phyloP scores from a whole-genome alignment of 1,284 basidiomycete species.

The Rhodotorula sp. region DNA sequence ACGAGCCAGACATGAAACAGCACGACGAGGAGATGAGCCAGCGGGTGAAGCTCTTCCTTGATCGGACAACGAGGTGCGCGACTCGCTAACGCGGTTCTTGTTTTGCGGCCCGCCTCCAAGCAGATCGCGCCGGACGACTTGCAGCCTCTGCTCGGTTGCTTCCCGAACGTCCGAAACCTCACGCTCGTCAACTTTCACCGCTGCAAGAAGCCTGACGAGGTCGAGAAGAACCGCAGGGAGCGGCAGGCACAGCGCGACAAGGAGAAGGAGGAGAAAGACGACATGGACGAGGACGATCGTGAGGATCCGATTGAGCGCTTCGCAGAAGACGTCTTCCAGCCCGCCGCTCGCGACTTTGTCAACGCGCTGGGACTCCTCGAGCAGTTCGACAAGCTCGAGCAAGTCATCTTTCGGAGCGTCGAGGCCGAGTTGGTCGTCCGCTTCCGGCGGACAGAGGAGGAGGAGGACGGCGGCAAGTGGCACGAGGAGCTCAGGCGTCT shows the following conservation, averaged over 20 bases:
- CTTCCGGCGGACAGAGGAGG: slow-evolving; percentile 4
- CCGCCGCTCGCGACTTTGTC: slow-evolving; percentile 24
- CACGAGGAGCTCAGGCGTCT: slow-evolving; percentile 22
- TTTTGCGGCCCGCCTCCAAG: background rate
- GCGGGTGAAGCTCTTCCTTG: background rate
- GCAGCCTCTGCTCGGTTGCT: slow-evolving; percentile 9
- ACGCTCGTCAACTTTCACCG: slow-evolving; percentile 25
- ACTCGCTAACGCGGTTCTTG: no score
- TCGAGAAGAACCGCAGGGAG: background rate
- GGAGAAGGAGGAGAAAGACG: background rate
- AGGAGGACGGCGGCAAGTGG: background rate
- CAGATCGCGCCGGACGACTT: slow-evolving; percentile 22
- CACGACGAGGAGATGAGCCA: slow-evolving; percentile 2
- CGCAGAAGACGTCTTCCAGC: slow-evolving; percentile 16
- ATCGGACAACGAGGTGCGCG: background rate
- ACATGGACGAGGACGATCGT: background rate
- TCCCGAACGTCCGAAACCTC: slow-evolving; percentile 20
- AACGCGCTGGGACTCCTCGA: slow-evolving; percentile 6
- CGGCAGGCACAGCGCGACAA: background rate
- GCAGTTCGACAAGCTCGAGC: slow-evolving; percentile 10
- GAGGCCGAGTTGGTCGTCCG: slow-evolving; percentile 19
- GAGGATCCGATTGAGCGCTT: background rate
- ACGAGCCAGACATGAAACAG: background rate
- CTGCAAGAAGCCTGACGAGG: background rate
- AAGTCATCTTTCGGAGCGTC: slow-evolving; percentile 22